These are phyloP conservation scores for Zoysia japonica DNA, from an alignment of 176 grass and related monocot genomes.

Conservation along the genomic window DNA sequence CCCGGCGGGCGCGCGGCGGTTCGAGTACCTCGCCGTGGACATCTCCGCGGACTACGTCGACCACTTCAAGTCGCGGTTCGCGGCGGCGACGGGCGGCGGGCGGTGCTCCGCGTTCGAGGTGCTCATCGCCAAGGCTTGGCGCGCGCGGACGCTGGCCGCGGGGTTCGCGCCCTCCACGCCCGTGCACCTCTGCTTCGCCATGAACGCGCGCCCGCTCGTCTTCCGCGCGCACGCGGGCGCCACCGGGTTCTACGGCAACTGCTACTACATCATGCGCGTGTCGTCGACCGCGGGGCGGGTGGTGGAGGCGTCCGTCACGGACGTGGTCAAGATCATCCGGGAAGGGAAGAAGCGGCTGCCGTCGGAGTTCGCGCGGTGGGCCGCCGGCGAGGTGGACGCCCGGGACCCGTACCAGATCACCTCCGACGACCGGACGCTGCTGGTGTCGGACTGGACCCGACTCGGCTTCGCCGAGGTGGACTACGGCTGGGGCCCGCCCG, in stretches of 20 bases:
- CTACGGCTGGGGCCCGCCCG: slow-evolving; percentile 83
- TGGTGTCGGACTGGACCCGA: slow-evolving; percentile 90
- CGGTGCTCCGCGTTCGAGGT: slow-evolving; percentile 83
- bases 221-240: slow-evolving; percentile 27
- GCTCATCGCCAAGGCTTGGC: slow-evolving; percentile 88
- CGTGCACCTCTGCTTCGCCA: slow-evolving; percentile 78
- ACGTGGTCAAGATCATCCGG: slow-evolving; percentile 72
- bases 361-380: slow-evolving; percentile 69
- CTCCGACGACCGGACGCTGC: slow-evolving; percentile 73
- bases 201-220: slow-evolving; percentile 79
- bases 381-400: slow-evolving; percentile 36
- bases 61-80: slow-evolving; percentile 70
- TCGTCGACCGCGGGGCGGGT: slow-evolving; percentile 46
- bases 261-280: slow-evolving; percentile 92
- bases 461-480: slow-evolving; percentile 92
- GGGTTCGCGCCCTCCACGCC: slow-evolving; percentile 38
- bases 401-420: slow-evolving; percentile 86
- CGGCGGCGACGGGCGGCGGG: slow-evolving; percentile 46
- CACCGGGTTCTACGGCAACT: slow-evolving; percentile 76
- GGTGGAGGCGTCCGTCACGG: slow-evolving; percentile 41
- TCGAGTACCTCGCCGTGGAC: slow-evolving; percentile 78
- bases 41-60: slow-evolving; percentile 85
- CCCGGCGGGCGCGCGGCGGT: slow-evolving; percentile 35
- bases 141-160: slow-evolving; percentile 63
- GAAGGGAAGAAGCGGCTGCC: slow-evolving; percentile 78